A percentile compares a stretch with the other conserved stretches of the same genome.
These are phyloP conservation scores for Exophiala bonariae DNA, from an alignment of 2,329 filamentous ascomycete species.

Conservation along the genomic window DNA sequence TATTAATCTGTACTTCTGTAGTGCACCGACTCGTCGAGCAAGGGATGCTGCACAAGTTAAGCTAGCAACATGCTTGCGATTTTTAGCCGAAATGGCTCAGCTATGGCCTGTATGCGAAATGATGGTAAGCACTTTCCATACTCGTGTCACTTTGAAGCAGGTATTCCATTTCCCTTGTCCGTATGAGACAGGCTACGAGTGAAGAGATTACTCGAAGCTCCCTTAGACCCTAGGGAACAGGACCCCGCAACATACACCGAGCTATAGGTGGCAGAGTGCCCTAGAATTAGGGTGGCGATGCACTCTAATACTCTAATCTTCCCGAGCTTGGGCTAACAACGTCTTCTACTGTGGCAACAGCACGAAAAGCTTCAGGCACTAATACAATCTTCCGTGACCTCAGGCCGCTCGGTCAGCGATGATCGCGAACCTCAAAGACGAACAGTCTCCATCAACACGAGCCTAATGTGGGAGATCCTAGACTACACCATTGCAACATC, in stretches of 20 bases:
- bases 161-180: background rate
- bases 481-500: conserved; percentile 25
- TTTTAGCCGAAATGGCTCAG: conserved; percentile 27
- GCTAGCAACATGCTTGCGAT: conserved; percentile 29
- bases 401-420: conserved; percentile 14
- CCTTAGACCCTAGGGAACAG: no score
- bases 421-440: conserved; percentile 18
- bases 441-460: conserved; percentile 34
- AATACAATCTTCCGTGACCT: conserved; percentile 31
- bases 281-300: no score
- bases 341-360: conserved; percentile 16
- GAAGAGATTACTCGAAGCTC: no score
- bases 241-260: no score
- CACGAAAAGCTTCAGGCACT: conserved; percentile 30
- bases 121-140: conserved; percentile 24
- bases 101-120: conserved; percentile 30
- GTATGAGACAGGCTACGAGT: no score
- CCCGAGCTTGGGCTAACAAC: no score
- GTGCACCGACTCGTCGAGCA: conserved; percentile 32
- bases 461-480: conserved; percentile 35
- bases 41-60: conserved; percentile 30
- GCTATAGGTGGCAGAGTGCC: no score
- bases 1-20: conserved; percentile 56
- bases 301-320: no score
- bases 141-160: no score